These are phyloP conservation scores for Quercus dentata DNA, from an alignment of 306 rosid species.

Conservation along the genomic window DNA sequence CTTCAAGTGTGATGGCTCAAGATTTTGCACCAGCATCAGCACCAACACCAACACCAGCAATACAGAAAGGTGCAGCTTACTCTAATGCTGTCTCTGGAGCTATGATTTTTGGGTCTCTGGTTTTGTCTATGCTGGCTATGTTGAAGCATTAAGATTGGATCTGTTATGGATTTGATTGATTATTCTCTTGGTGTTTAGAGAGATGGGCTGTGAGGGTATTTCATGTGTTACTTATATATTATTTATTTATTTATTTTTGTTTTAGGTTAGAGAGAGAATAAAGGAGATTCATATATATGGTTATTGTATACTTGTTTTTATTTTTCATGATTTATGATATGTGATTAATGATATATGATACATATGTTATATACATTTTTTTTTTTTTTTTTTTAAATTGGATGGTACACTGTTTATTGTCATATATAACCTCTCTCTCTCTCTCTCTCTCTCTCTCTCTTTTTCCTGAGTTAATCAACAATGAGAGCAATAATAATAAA, in stretches of 20 bases:
- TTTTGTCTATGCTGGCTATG: conserved; percentile 22
- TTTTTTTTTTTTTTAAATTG: no score
- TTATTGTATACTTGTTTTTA: background rate
- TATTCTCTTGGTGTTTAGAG: background rate
- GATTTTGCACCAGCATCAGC: conserved; percentile 19
- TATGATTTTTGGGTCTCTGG: conserved; percentile 29
- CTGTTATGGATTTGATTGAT: background rate
- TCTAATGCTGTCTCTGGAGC: conserved; percentile 25
- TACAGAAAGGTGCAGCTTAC: conserved; percentile 24
- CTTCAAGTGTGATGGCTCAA: conserved; percentile 28
- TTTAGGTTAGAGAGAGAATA: conserved; percentile 22
- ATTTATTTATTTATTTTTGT: conserved; percentile 13
- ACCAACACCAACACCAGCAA: background rate
- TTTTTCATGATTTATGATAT: background rate
- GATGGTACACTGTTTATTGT: no score
- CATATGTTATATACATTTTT: background rate
- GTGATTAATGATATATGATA: background rate
- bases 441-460: no score
- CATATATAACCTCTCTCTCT: no score
- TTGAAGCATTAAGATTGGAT: conserved; percentile 11
- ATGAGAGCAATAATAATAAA: no score
- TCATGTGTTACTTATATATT: background rate
- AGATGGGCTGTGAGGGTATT: background rate
- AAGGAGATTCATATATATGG: background rate
- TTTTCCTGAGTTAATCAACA: no score